Evolutionary conservation across 2,329 filamentous ascomycete genomes (phyloP), one percentile per base, ranked within the genome.

Genomic region (Aschersonia sp.): DNA sequence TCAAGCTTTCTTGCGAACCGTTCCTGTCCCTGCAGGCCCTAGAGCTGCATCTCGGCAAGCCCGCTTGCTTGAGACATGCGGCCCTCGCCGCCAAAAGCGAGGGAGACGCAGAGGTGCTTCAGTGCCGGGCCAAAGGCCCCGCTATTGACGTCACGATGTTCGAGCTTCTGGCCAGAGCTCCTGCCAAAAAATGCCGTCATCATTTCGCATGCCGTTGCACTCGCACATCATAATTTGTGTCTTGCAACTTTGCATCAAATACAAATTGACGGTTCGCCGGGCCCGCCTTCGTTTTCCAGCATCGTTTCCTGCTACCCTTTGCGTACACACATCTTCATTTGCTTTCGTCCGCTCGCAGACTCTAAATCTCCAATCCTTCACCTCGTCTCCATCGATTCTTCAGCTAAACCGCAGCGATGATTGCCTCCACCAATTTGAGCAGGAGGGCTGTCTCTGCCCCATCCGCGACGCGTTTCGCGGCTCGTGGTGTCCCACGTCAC

Each of bases 361-460:
- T 38, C 35, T 38, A 12, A 38, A 38, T 20, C 20, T 20, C 20
- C 20, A 20, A 20, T 20, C 20, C 20, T 20, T 20, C 20, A 20
- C 20, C 20, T 20, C 20, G 20, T 20, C 35, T 9, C 35, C 35
- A 7, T 38, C 35, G 35, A 38, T 38, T 12, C 35, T 38, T 38
- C 4, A 10, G 38, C 41, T 41, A 20, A n/a, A 42, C 32, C 20
- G 12, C 31, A 30, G 12, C 31, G 30, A 65, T 65, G 62, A 58
- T 62, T 43, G 32, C 61, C 46, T 52, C 59, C 43, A 58, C 61
- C 47, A 58, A 58, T 41, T 47, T 63, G 45, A 50, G 56, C 29
- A 58, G 61, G 50, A 55, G 48, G 32, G 9, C 45, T 10, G 30
- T 44, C 10, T 57, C 28, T 50, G 48, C 38, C 46, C 61, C 38